A percentile compares a stretch with the other conserved stretches of the same genome.
These are phyloP conservation scores for Warburgia ugandensis DNA, from an alignment of 164 flowering plant genomes.

Conservation along the genomic window DNA sequence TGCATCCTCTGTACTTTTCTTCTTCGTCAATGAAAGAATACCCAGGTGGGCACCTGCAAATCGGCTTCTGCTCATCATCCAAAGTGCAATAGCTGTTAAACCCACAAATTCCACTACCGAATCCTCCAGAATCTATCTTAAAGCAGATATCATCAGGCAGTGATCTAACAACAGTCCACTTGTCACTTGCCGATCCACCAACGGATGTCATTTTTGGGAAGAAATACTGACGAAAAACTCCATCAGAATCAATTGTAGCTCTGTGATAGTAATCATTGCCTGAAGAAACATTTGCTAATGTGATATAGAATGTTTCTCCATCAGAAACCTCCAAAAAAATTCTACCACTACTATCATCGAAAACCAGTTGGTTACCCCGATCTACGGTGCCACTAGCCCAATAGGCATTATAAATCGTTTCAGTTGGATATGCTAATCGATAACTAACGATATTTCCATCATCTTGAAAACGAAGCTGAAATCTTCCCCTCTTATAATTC, in stretches of 20 bases:
- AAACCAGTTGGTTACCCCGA: slow-evolving; percentile 13
- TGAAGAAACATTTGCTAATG: too few relatives aligned
- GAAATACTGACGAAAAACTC: slow-evolving; percentile 28
- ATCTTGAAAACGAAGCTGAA: slow-evolving; percentile 3
- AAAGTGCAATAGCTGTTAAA: slow-evolving; percentile 29
- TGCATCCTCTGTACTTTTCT: slow-evolving; percentile 33
- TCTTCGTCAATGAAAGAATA: slow-evolving; percentile 31
- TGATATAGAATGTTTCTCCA: too few relatives aligned
- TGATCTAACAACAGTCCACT: not conserved
- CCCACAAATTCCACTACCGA: slow-evolving; percentile 26
- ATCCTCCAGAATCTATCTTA: not conserved
- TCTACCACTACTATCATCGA: slow-evolving; percentile 25
- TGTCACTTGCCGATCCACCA: not conserved
- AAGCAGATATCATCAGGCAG: slow-evolving; percentile 10
- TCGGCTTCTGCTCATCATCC: slow-evolving; percentile 13
- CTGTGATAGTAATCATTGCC: slow-evolving; percentile 33
- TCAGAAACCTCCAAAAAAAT: slow-evolving; percentile 20
- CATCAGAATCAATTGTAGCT: slow-evolving; percentile 35
- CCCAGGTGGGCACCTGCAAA: slow-evolving; percentile 29
- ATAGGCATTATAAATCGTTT: not conserved
- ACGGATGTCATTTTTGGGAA: slow-evolving; percentile 16
- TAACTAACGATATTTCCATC: slow-evolving; percentile 31
- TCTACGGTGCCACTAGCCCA: slow-evolving; percentile 10
- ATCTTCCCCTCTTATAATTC: slow-evolving; percentile 15
- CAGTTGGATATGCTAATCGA: not conserved